Base-by-base conservation (phyloP, 805 yeast species). In the Candida taoyuanica region DNA sequence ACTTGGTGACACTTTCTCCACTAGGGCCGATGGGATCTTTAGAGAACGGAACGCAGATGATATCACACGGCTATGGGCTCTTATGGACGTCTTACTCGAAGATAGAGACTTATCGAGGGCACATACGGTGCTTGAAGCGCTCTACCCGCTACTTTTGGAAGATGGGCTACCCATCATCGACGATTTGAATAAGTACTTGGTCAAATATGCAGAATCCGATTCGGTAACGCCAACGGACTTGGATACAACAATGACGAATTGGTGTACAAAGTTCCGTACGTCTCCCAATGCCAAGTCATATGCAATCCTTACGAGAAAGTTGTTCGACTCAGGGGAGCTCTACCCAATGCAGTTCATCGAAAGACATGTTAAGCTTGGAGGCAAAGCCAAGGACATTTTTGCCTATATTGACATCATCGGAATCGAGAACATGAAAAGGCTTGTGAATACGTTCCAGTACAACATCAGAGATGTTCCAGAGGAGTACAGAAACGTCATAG, bases 51-150 rank as follows among this genome's bases (percentile, higher is more conserved):
- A 54, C 34, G 70, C 82, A 5, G 74, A 72, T 53, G 81, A 77
- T 46, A 72, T 75, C n/a, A 65, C 70, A 37, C 81, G 81, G 50
- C 66, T 82, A 15, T 87, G 89, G 78, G 74, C 89, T 3, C 61
- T 87, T 25, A 67, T 86, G 29, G 95, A 87, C 50, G 91, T 93
- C 0, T 81, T 89, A 47, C 54, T 87, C 23, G 74, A 77, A 31
- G 73, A 83, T 24, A 71, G 71, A 37, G 82, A 84, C 53, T 74
- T 71, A 48, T 73, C 70, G 17, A 68, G 96, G 52, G 95, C 95
- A 0, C 78, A 76, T 46, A 64, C 79, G 17, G 77, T 86, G 16
- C 60, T 87, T 29, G 66, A 69, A 37, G 79, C 88, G 3, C 65
- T 86, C 33, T 70, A 78, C 34, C 74, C 75, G 16, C 58, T 77